Conservation (phyloP, 2,329 filamentous ascomycete genomes). For the Cytospora piceicola region DNA sequence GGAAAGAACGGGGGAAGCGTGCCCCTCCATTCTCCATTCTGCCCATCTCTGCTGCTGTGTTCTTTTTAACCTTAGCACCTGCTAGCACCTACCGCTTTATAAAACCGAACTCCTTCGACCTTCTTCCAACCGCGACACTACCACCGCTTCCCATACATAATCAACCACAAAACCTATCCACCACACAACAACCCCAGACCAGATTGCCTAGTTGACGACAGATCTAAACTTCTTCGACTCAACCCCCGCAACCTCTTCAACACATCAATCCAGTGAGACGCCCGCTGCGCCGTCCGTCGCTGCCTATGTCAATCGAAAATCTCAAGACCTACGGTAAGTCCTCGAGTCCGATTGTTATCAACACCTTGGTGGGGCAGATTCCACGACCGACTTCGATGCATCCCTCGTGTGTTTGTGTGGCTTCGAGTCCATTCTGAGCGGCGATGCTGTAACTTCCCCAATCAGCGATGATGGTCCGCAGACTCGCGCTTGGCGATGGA, state of each 20-base stretch:
- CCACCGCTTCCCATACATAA: conserved; percentile 17
- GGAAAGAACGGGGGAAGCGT: neutral
- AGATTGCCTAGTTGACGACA: conserved; percentile 23
- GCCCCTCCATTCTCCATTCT: conserved; percentile 22
- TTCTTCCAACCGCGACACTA: conserved; percentile 14
- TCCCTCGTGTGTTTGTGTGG: neutral
- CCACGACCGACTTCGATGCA: neutral
- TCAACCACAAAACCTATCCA: conserved; percentile 24
- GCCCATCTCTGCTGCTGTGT: conserved; percentile 14
- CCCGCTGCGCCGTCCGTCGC: conserved; percentile 56
- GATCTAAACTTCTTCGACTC: conserved; percentile 18
- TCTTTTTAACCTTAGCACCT: conserved; percentile 16
- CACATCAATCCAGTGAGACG: conserved; percentile 49
- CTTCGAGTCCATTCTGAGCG: neutral
- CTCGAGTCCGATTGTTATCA: neutral
- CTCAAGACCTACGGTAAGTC: conserved; percentile 62
- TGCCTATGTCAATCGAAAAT: conserved; percentile 96
- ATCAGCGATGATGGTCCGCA: neutral
- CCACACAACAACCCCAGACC: conserved; percentile 18
- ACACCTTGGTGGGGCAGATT: neutral
- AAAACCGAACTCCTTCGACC: conserved; percentile 9
- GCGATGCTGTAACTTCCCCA: neutral
- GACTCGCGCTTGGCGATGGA: neutral
- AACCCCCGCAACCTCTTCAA: conserved; percentile 32
- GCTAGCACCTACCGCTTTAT: neutral